Evolutionary conservation across 2,329 filamentous ascomycete genomes (phyloP).

Genomic region (Phialophora chinensis): DNA sequence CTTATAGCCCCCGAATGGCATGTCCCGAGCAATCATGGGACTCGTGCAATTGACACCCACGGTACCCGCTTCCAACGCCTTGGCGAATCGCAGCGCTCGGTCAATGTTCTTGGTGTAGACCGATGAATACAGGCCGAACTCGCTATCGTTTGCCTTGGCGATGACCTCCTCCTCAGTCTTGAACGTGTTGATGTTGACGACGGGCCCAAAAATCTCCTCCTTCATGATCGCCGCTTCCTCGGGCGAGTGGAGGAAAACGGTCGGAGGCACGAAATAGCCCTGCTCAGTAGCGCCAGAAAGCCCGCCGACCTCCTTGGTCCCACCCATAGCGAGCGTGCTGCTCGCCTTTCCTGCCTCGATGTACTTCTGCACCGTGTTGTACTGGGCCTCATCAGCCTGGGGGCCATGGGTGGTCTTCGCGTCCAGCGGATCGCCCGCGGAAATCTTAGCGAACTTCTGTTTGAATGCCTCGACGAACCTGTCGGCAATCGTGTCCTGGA

Average conservation of each 20-base stretch:
- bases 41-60: conserved; percentile 46
- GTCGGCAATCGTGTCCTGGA: conserved; percentile 37
- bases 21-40: conserved; percentile 40
- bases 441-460: conserved; percentile 43
- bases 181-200: conserved; percentile 63
- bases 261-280: conserved; percentile 51
- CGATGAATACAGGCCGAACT: conserved; percentile 53
- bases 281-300: conserved; percentile 37
- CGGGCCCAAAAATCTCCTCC: conserved; percentile 54
- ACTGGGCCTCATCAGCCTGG: conserved; percentile 53
- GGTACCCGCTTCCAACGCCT: conserved; percentile 49
- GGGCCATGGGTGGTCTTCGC: conserved; percentile 51
- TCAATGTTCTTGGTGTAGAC: conserved; percentile 54
- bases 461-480: conserved; percentile 45
- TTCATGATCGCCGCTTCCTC: conserved; percentile 46
- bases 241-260: conserved; percentile 45
- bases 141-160: conserved; percentile 49
- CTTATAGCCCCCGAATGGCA: conserved; percentile 77
- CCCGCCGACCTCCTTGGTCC: conserved; percentile 42
- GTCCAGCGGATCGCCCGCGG: conserved; percentile 51
- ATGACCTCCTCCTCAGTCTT: conserved; percentile 50
- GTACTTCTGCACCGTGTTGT: conserved; percentile 51
- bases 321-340: conserved; percentile 47
- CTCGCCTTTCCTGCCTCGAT: conserved; percentile 51
- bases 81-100: conserved; percentile 36